Evolutionary conservation across 768 basidiomycete genomes (phyloP).

Genomic region (Polyporus arcularius): DNA sequence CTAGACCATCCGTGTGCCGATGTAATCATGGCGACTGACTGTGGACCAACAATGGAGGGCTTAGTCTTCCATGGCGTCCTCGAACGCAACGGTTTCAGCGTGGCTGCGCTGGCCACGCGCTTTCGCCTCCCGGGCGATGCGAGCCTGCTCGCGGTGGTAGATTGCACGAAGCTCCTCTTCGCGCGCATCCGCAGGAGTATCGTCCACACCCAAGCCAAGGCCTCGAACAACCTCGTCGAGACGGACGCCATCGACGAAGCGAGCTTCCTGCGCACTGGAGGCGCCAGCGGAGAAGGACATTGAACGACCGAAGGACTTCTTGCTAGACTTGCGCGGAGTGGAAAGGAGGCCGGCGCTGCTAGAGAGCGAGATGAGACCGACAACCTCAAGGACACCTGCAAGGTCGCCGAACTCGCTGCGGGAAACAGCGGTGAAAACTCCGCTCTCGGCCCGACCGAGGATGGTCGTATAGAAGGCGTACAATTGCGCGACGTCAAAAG

Average conservation of each 20-base stretch:
- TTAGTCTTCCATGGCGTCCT: slow-evolving; percentile 48
- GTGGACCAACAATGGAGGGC: neutral
- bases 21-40: neutral
- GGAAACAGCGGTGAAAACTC: slow-evolving; percentile 63
- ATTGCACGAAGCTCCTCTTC: slow-evolving; percentile 55
- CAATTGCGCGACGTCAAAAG: slow-evolving; percentile 61
- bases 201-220: slow-evolving; percentile 47
- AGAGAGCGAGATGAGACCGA: slow-evolving; percentile 56
- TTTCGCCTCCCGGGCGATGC: slow-evolving; percentile 45
- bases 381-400: slow-evolving; percentile 69
- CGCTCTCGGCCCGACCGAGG: slow-evolving; percentile 55
- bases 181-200: slow-evolving; percentile 37
- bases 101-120: slow-evolving; percentile 29
- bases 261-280: slow-evolving; percentile 43
- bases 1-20: neutral
- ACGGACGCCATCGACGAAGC: slow-evolving; percentile 62
- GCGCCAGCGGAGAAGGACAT: slow-evolving; percentile 51
- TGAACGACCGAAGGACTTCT: slow-evolving; percentile 56
- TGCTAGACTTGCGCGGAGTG: slow-evolving; percentile 49
- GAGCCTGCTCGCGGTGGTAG: slow-evolving; percentile 52
- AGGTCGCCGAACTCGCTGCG: slow-evolving; percentile 79
- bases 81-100: slow-evolving; percentile 33
- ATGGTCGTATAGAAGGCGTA: slow-evolving; percentile 64
- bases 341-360: slow-evolving; percentile 32
- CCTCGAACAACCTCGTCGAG: slow-evolving; percentile 72